A percentile compares a stretch with the other conserved stretches of the same genome.
phyloP scores from a whole-genome alignment of 2,329 filamentous ascomycete species.

The Trichophaea hybrida region DNA sequence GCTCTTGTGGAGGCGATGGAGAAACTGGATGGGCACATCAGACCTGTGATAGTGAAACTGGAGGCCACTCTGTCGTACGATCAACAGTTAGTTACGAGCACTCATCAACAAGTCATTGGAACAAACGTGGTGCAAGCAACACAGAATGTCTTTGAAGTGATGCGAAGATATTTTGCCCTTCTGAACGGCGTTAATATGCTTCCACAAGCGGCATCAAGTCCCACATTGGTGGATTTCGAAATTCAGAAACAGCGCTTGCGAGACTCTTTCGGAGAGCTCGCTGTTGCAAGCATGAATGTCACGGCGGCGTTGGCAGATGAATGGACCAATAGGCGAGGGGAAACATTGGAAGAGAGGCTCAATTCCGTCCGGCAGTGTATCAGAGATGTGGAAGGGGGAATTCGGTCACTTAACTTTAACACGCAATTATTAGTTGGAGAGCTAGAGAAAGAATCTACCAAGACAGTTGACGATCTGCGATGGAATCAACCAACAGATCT shows the following conservation, averaged over 20 bases:
- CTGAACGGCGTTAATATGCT: conserved; percentile 87
- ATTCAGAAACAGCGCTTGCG: conserved; percentile 87
- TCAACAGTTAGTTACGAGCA: conserved; percentile 66
- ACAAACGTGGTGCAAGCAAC: conserved; percentile 70
- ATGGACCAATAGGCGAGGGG: conserved; percentile 84
- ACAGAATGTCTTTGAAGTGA: conserved; percentile 69
- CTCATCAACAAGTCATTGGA: conserved; percentile 60
- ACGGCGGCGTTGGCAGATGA: conserved; percentile 84
- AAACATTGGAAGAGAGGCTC: conserved; percentile 74
- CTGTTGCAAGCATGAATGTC: conserved; percentile 80
- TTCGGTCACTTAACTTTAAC: conserved; percentile 75
- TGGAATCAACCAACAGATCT: conserved; percentile 2
- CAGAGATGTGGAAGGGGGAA: conserved; percentile 69
- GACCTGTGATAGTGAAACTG: conserved; percentile 71
- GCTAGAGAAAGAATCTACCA: conserved; percentile 14
- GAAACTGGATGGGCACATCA: conserved; percentile 68
- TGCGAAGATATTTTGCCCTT: conserved; percentile 75
- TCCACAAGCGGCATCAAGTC: conserved; percentile 63
- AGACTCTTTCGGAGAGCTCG: conserved; percentile 78
- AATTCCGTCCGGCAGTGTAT: conserved; percentile 50
- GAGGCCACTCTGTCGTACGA: conserved; percentile 67
- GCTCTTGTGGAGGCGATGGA: conserved; percentile 70
- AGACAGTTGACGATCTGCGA: conserved; percentile 21
- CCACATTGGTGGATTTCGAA: conserved; percentile 73
- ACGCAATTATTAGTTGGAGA: conserved; percentile 68